Percentiles rank a stretch among this genome's conserved stretches.
Evolutionary conservation across 257 asterid species (phyloP).

Genomic region (Euphrasia confusa): DNA sequence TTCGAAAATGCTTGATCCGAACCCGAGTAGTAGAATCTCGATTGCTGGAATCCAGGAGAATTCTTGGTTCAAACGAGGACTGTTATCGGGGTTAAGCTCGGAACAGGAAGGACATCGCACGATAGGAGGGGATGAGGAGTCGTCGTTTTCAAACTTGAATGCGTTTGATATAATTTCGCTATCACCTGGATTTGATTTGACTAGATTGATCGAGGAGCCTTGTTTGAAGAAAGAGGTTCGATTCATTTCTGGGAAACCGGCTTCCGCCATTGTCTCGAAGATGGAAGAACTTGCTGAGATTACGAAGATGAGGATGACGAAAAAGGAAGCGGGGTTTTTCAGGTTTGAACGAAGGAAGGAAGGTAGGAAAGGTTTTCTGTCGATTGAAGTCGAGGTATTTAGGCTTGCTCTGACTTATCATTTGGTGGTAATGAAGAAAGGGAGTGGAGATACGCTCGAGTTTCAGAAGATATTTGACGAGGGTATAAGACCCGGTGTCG

Average conservation of each 20-base stretch:
- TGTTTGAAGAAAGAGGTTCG: neutral
- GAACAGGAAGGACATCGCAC: conserved; percentile 27
- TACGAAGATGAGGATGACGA: neutral
- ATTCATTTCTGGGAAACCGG: neutral
- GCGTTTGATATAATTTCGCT: conserved; percentile 82
- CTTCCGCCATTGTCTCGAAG: neutral
- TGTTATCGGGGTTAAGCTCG: neutral
- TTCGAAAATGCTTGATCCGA: conserved; percentile 61
- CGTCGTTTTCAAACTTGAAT: conserved; percentile 43
- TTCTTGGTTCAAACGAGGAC: conserved; percentile 56
- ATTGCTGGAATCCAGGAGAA: conserved; percentile 57
- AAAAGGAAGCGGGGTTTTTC: conserved; percentile 40
- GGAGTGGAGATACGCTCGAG: conserved; percentile 73
- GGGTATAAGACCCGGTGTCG: conserved; percentile 67
- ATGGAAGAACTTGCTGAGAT: neutral
- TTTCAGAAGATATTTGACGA: conserved; percentile 54
- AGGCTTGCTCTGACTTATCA: conserved; percentile 53
- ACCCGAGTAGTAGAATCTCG: conserved; percentile 54
- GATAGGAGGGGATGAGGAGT: neutral
- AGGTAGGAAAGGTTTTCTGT: conserved; percentile 63
- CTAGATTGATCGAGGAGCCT: conserved; percentile 32
- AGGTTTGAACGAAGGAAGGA: conserved; percentile 63
- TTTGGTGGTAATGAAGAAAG: conserved; percentile 73
- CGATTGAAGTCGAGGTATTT: conserved; percentile 73
- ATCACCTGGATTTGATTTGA: conserved; percentile 66